Evolutionary conservation across 2,329 filamentous ascomycete species (phyloP), one percentile per base, ranked within the genome.

Genomic region (Didymella segeticola): DNA sequence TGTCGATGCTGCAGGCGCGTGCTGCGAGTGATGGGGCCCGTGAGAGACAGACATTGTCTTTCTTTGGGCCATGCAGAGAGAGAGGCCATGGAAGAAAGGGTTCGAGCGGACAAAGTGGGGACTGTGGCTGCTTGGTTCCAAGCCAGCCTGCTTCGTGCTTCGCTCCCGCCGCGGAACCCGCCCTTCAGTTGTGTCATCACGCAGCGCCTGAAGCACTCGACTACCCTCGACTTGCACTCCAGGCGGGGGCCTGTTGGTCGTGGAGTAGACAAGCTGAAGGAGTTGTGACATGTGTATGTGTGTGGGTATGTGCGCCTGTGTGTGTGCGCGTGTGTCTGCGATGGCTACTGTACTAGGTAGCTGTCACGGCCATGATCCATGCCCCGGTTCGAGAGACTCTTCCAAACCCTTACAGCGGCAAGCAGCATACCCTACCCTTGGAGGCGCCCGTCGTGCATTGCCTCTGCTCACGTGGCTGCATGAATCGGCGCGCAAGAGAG

Each of bases 361-460:
- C n/a, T n/a, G 54, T 47, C 54, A 25, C 8, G 25, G 19, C 31
- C 37, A 14, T 14, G 41, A 25, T 39, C 43, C 33, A 45, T 27
- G n/a, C 48, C n/a, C n/a, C n/a, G n/a, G n/a, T n/a, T n/a, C n/a
- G n/a, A n/a, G n/a, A n/a, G n/a, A 29, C 27, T 12, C 27, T 3
- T 8, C 14, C 17, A 38, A 54, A 53, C 43, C 57, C 57, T 50
- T 61, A 61, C 56, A 57, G 53, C 53, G 53, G 53, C 56, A 59
- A 56, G 50, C 50, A 50, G 49, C 53, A 57, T 43, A 22, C 5
- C 36, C 42, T n/a, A 46, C 27, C 41, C 49, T 53, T n/a, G n/a
- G n/a, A 43, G 49, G 42, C 49, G 49, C 14, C 43, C 51, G 38
- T 33, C 51, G 43, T 53, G 51, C 51, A 53, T 48, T 48, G 51